Evolutionary conservation across 352 stramenopile species (phyloP).

Genomic region (Pythium dissotocum): DNA sequence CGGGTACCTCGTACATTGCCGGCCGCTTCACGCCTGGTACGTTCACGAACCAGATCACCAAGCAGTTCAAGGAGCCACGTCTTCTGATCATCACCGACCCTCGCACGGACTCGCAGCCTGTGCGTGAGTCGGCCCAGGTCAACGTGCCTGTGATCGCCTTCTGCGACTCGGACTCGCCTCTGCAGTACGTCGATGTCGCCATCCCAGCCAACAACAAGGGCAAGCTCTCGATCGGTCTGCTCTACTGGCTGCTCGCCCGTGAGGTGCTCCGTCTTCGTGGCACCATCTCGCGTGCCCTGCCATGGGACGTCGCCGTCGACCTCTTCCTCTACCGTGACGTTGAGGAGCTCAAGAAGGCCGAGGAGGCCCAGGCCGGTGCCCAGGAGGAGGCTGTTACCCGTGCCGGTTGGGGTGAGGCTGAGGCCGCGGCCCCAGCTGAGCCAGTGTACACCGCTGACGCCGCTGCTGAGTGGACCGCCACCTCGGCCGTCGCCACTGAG

Average conservation of each 20-base stretch:
- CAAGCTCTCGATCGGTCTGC: constrained; percentile 99
- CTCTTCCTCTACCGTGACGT: constrained; percentile 99
- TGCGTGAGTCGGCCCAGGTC: constrained; percentile 98
- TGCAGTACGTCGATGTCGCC: constrained; percentile 99
- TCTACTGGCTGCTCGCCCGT: constrained; percentile 99
- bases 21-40: constrained; percentile 99
- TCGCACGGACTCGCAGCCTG: constrained; percentile 96
- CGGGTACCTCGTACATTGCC: constrained; percentile 96
- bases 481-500: constrained; percentile 49
- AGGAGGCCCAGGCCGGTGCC: constrained; percentile 94
- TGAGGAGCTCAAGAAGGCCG: constrained; percentile 99
- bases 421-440: constrained; percentile 46
- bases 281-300: constrained; percentile 92
- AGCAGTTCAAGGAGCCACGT: constrained; percentile 99
- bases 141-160: constrained; percentile 99
- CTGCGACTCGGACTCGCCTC: constrained; percentile 99
- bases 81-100: constrained; percentile 99
- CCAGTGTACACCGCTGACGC: constrained; percentile 55
- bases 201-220: constrained; percentile 99
- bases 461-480: constrained; percentile 67
- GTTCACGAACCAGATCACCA: constrained; percentile 99
- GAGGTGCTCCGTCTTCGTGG: constrained; percentile 98
- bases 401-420: constrained; percentile 72
- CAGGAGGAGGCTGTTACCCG: constrained; percentile 66
- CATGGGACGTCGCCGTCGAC: constrained; percentile 99